Percentiles rank a stretch among this genome's conserved stretches.
Evolutionary conservation across 2,329 filamentous ascomycete genomes (phyloP).

Genomic region (Sordariomycetes sp.): DNA sequence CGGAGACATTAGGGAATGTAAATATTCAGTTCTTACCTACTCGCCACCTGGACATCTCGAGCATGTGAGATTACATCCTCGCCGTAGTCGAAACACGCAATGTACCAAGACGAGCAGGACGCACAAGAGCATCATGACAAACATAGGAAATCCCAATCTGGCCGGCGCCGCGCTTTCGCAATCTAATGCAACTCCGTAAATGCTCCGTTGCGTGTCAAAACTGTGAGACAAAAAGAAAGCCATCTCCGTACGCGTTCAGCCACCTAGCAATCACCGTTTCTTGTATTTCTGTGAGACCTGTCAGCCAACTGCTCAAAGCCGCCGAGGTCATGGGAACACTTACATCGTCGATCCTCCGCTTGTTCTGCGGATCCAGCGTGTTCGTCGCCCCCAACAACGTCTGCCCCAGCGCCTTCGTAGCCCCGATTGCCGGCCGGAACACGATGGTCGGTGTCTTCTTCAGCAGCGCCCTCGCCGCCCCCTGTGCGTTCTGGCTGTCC

Average conservation of each 20-base stretch:
- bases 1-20: too few relatives aligned
- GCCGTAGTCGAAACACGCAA: not conserved
- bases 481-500: slow-evolving; percentile 72
- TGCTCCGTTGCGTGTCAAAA: slow-evolving; percentile 3
- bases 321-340: slow-evolving; percentile 29
- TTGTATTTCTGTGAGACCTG: slow-evolving; percentile 34
- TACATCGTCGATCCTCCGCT: slow-evolving; percentile 79
- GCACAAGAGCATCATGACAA: not conserved
- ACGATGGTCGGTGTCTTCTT: slow-evolving; percentile 87
- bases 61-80: not conserved
- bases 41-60: not conserved
- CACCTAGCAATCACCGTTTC: slow-evolving; percentile 19
- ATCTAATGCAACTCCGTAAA: slow-evolving; percentile 5
- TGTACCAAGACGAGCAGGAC: not conserved
- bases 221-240: slow-evolving; percentile 5
- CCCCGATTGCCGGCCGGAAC: slow-evolving; percentile 80
- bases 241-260: not conserved
- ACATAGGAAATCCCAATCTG: not conserved
- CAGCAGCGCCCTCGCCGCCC: slow-evolving; percentile 67
- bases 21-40: not conserved
- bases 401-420: slow-evolving; percentile 79
- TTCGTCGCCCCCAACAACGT: slow-evolving; percentile 89
- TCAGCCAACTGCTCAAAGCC: slow-evolving; percentile 7
- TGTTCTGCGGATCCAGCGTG: slow-evolving; percentile 72
- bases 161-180: slow-evolving; percentile 6